Evolutionary conservation across 768 basidiomycete genomes (phyloP).

Genomic region (Sporobolomyces pararoseus): DNA sequence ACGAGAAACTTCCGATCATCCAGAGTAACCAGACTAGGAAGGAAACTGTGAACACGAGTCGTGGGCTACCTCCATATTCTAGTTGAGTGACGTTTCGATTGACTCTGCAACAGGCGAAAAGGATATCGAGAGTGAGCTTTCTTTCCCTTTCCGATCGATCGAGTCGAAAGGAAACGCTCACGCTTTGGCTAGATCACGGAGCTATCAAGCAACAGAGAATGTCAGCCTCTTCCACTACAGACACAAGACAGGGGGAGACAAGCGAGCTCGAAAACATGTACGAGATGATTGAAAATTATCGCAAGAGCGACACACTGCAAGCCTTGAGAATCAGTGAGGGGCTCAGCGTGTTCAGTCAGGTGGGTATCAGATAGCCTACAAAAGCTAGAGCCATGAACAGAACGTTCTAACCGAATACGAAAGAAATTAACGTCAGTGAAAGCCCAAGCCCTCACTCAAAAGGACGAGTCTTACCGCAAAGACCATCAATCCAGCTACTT

Average conservation of each 20-base stretch:
- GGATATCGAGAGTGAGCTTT: no score
- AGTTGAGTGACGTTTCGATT: no score
- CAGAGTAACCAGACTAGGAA: slow-evolving; percentile 23
- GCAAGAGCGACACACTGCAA: slow-evolving; percentile 17
- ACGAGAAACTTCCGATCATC: slow-evolving; percentile 14
- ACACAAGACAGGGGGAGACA: background rate
- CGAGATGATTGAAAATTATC: slow-evolving; percentile 21
- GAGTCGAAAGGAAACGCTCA: no score
- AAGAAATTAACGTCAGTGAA: no score
- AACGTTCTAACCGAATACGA: no score
- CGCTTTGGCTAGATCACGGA: slow-evolving; percentile 20
- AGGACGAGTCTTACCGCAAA: background rate
- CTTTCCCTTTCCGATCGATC: no score
- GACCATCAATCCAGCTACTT: background rate
- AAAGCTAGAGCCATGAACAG: slow-evolving; percentile 24
- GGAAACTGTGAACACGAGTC: slow-evolving; percentile 25
- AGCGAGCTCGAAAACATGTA: background rate
- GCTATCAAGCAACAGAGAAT: background rate
- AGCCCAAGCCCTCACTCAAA: no score
- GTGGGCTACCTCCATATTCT: slow-evolving; percentile 8
- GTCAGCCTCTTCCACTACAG: background rate
- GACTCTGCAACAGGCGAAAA: no score
- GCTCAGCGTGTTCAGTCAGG: no score
- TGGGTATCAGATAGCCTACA: no score
- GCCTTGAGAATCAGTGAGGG: no score